A percentile compares a stretch with the other conserved stretches of the same genome.
phyloP scores from a whole-genome alignment of 306 rosid species.

The Corylus avellana region DNA sequence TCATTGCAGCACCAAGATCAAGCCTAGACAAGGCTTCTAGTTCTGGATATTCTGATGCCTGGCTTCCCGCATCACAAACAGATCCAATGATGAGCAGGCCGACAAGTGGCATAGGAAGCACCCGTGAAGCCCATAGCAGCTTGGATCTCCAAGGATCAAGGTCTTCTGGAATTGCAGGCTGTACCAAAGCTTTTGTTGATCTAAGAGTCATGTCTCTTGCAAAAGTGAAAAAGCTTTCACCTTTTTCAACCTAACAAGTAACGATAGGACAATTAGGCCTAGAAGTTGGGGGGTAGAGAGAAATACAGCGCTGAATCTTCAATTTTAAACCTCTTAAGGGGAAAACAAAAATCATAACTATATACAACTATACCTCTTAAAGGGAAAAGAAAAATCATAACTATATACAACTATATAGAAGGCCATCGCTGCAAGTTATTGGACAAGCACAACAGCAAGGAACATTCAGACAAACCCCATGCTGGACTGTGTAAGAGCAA shows the following conservation, averaged over 20 bases:
- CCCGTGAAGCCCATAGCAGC: constrained; percentile 92
- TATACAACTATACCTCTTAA: neutral
- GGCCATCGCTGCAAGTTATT: neutral
- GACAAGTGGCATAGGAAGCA: constrained; percentile 96
- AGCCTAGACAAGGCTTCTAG: constrained; percentile 91
- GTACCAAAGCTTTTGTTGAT: constrained; percentile 82
- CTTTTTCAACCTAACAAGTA: constrained; percentile 69
- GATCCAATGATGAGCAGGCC: constrained; percentile 82
- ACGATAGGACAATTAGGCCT: constrained; percentile 18
- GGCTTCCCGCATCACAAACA: constrained; percentile 69
- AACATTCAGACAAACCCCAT: neutral
- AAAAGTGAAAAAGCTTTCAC: constrained; percentile 89
- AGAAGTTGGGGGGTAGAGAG: neutral
- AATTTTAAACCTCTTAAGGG: neutral
- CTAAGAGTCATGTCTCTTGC: constrained; percentile 86
- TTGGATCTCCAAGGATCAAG: constrained; percentile 88
- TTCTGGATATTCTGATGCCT: constrained; percentile 79
- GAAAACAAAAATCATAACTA: neutral
- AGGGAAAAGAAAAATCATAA: neutral
- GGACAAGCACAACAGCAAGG: neutral
- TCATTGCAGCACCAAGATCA: constrained; percentile 90
- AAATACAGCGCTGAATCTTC: neutral
- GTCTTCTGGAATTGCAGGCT: constrained; percentile 60
- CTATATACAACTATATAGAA: neutral
- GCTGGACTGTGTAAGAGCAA: neutral